Percentiles rank a stretch among this genome's conserved stretches.
Evolutionary conservation across 805 yeast species (phyloP).

Genomic region (Grigorovia humatica): DNA sequence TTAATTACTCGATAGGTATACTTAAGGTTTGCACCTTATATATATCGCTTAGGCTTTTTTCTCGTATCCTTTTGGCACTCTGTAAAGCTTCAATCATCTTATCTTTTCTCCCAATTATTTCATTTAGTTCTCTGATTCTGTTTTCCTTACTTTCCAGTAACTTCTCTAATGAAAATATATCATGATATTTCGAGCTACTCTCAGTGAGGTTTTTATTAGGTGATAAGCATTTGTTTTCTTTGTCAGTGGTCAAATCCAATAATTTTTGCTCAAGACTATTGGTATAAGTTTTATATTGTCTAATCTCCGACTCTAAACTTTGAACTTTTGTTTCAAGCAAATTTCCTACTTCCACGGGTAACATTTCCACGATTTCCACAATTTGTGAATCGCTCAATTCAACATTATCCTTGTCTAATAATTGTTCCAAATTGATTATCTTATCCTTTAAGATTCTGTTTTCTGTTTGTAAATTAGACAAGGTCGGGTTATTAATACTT

Average conservation of each 20-base stretch:
- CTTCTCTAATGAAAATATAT: not conserved
- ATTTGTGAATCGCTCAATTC: slow-evolving; percentile 42
- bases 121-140: slow-evolving; percentile 46
- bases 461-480: slow-evolving; percentile 46
- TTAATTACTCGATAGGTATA: not conserved
- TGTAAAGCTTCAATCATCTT: slow-evolving; percentile 66
- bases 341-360: slow-evolving; percentile 38
- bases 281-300: slow-evolving; percentile 22
- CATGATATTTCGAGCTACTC: not conserved
- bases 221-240: slow-evolving; percentile 4
- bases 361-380: slow-evolving; percentile 49
- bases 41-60: slow-evolving; percentile 6
- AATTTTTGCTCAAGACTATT: slow-evolving; percentile 11
- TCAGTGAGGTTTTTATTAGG: slow-evolving; percentile 5
- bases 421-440: slow-evolving; percentile 56
- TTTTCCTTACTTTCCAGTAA: slow-evolving; percentile 31
- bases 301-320: slow-evolving; percentile 22
- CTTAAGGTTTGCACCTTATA: not conserved
- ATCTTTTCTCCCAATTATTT: slow-evolving; percentile 60
- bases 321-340: slow-evolving; percentile 21
- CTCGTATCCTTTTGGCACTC: slow-evolving; percentile 52
- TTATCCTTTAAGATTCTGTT: slow-evolving; percentile 54
- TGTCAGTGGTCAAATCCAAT: slow-evolving; percentile 1
- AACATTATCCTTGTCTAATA: slow-evolving; percentile 50
- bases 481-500: slow-evolving; percentile 21